Percentiles rank a stretch among this genome's conserved stretches.
Evolutionary conservation across 257 asterid species (phyloP).

Genomic region (Nicotiana undulata): DNA sequence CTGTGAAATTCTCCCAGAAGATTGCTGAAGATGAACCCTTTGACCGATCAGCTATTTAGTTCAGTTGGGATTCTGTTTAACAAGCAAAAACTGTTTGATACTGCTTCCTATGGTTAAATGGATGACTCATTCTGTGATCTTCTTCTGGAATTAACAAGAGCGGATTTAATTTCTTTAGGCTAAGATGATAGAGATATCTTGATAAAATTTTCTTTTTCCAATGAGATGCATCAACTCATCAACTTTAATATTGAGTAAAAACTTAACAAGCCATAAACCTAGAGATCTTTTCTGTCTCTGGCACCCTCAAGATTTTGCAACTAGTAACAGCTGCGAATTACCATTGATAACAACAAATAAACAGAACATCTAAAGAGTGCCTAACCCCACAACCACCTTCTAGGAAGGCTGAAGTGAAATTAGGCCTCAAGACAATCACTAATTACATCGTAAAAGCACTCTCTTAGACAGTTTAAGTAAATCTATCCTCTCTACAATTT

Average conservation of each 20-base stretch:
- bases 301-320: background rate
- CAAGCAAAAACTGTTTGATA: constrained; percentile 3
- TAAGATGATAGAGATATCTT: background rate
- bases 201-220: background rate
- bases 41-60: background rate
- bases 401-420: background rate
- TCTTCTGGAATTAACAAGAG: background rate
- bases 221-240: background rate
- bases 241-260: background rate
- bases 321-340: background rate
- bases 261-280: background rate
- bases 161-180: background rate
- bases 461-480: background rate
- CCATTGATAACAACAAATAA: background rate
- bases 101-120: background rate
- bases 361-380: too few species aligned
- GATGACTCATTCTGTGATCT: background rate
- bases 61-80: background rate
- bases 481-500: background rate
- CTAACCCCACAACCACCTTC: background rate
- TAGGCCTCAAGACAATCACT: background rate
- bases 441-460: background rate
- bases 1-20: background rate
- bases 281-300: background rate
- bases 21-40: background rate